phyloP scores from a whole-genome alignment of 495 filamentous ascomycete species.

The Aspergillus conjunctus region DNA sequence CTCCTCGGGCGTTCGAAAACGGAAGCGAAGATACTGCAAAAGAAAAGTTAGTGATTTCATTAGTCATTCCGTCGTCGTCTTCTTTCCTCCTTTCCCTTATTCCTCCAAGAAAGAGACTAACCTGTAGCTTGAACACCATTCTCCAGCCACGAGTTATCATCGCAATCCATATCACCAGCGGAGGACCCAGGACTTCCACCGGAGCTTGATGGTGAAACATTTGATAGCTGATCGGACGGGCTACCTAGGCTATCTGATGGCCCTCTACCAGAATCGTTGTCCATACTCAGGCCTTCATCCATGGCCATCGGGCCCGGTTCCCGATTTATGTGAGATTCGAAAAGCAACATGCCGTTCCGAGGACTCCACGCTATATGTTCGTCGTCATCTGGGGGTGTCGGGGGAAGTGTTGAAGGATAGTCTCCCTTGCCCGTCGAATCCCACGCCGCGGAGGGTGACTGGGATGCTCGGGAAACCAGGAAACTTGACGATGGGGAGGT shows the following conservation, averaged over 20 bases:
- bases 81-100: background rate
- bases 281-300: constrained; percentile 42
- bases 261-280: constrained; percentile 31
- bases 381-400: constrained; percentile 50
- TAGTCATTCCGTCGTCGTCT: constrained; percentile 4
- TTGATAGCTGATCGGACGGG: constrained; percentile 39
- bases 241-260: constrained; percentile 37
- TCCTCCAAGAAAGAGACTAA: constrained; percentile 27
- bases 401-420: constrained; percentile 42
- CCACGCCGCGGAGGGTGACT: constrained; percentile 32
- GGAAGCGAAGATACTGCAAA: constrained; percentile 40
- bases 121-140: constrained; percentile 46
- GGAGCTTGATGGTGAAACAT: constrained; percentile 40
- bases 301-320: constrained; percentile 37
- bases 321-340: constrained; percentile 34
- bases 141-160: constrained; percentile 48
- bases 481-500: constrained; percentile 43
- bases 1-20: constrained; percentile 37
- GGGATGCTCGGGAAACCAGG: constrained; percentile 31
- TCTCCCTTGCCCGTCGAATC: constrained; percentile 35
- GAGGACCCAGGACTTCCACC: constrained; percentile 40
- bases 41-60: constrained; percentile 15
- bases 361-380: constrained; percentile 44
- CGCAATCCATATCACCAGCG: constrained; percentile 45
- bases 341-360: constrained; percentile 38